phyloP scores from a whole-genome alignment of 2,329 filamentous ascomycete genomes.

The Colletotrichum phormii region DNA sequence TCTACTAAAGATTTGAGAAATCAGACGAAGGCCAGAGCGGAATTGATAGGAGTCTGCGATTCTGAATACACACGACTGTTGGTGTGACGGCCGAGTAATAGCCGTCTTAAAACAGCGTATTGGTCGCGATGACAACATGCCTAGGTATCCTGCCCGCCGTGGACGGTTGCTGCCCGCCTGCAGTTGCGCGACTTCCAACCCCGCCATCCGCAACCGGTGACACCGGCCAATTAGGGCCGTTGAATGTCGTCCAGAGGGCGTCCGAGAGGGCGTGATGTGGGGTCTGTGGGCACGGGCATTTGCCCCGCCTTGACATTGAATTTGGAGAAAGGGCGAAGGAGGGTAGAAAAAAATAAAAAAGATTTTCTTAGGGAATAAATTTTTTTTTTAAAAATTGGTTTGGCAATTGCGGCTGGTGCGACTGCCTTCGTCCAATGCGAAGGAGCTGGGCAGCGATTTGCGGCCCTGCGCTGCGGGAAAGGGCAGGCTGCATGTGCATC shows the following conservation, averaged over 20 bases:
- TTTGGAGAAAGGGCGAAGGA: slow-evolving; percentile 7
- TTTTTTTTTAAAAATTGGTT: background rate
- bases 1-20: background rate
- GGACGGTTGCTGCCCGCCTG: background rate
- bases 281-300: background rate
- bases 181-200: background rate
- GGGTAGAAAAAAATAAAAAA: background rate
- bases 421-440: background rate
- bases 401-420: background rate
- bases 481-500: background rate
- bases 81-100: background rate
- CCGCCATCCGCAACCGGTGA: slow-evolving; percentile 13
- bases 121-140: background rate
- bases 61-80: background rate
- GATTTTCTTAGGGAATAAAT: background rate
- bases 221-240: background rate
- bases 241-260: background rate
- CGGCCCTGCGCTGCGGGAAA: background rate
- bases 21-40: background rate
- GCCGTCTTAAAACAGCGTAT: background rate
- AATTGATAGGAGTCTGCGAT: too few relatives aligned
- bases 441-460: background rate
- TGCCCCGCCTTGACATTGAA: slow-evolving; percentile 13
- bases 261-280: background rate
- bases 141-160: background rate